Evolutionary conservation across 2,329 filamentous ascomycete species (phyloP), one percentile per base, ranked within the genome.

Genomic region (Tolypocladium tropicale): DNA sequence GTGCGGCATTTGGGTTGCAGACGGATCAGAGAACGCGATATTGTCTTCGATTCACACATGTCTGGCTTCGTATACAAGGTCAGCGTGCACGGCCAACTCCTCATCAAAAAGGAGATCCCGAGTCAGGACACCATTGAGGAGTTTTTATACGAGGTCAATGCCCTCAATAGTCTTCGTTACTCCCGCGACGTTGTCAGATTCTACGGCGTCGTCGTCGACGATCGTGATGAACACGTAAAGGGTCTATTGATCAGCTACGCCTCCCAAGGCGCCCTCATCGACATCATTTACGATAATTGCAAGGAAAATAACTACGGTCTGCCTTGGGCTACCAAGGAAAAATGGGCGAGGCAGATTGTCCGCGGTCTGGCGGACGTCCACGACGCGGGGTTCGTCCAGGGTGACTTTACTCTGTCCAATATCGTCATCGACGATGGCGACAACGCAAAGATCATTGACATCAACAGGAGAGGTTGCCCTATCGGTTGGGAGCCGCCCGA

Each of bases 21-120:
- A 59, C 80, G 77, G 57, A 84, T 86, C 70, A 79, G 77, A 37
- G 93, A 97, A 68, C 82, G 81, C 52, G 83, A 90, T 39, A 77
- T 99, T 37, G 78, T 83, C 46, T 96, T 99, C 65, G 89, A 95
- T 62, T 89, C 90, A 1, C 94, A 99, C 74, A 83, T 97, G 69
- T 97, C 93, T 25, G 94, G 94, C 1, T 99, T 97, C 68, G 94
- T 97, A 21, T 99, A 97, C 78, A 95, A 95, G 69, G 90, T 99
- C 56, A 80, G 76, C 16, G 82, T 91, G 37, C 76, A 82, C 57
- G 84, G 82, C 11, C 75, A 79, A 56, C 75, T 83, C 2, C 86
- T 91, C 64, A 96, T 99, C 72, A 97, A 97, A 72, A 99, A 99
- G 70, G 94, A 99, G 67, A 97, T 99, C 18, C 94, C 94, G 0